Percentiles rank a stretch among this genome's conserved stretches.
These are phyloP conservation scores for Pythium rishiriense DNA, from an alignment of 352 stramenopile species.

Conservation along the genomic window DNA sequence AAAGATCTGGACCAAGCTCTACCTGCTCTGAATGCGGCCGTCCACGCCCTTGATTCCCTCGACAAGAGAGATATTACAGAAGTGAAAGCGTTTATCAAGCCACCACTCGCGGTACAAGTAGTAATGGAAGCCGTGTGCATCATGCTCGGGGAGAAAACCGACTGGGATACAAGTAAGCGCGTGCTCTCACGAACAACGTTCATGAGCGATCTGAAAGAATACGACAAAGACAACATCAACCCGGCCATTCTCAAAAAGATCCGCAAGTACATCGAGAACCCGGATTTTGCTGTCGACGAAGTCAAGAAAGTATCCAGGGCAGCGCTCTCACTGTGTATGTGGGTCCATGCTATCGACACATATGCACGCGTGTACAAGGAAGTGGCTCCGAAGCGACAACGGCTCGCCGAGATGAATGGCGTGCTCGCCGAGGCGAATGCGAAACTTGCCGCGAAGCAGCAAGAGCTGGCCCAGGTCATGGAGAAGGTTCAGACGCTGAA, in stretches of 20 bases:
- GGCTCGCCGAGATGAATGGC: constrained; percentile 68
- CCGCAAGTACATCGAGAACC: constrained; percentile 82
- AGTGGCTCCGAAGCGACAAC: constrained; percentile 74
- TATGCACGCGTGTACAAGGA: constrained; percentile 77
- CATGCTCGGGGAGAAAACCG: constrained; percentile 80
- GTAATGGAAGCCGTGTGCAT: constrained; percentile 90
- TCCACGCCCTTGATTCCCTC: constrained; percentile 73
- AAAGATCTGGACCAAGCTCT: constrained; percentile 71
- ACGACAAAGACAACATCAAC: constrained; percentile 83
- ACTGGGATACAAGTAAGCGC: constrained; percentile 86
- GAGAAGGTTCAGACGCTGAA: constrained; percentile 56
- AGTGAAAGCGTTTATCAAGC: constrained; percentile 86
- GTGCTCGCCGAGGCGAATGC: constrained; percentile 72
- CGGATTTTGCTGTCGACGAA: constrained; percentile 81
- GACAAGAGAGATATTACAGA: constrained; percentile 89
- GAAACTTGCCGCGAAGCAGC: constrained; percentile 66
- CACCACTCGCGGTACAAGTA: constrained; percentile 76
- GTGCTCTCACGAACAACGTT: constrained; percentile 73
- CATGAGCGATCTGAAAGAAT: constrained; percentile 84
- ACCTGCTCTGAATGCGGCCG: constrained; percentile 71
- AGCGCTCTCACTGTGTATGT: constrained; percentile 88
- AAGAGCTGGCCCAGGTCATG: constrained; percentile 58
- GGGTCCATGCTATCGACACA: constrained; percentile 82
- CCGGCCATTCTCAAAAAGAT: constrained; percentile 63
- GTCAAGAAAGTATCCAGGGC: constrained; percentile 82